Base-by-base conservation (phyloP, 441 rosid species). In the Populus trichocarpa region DNA sequence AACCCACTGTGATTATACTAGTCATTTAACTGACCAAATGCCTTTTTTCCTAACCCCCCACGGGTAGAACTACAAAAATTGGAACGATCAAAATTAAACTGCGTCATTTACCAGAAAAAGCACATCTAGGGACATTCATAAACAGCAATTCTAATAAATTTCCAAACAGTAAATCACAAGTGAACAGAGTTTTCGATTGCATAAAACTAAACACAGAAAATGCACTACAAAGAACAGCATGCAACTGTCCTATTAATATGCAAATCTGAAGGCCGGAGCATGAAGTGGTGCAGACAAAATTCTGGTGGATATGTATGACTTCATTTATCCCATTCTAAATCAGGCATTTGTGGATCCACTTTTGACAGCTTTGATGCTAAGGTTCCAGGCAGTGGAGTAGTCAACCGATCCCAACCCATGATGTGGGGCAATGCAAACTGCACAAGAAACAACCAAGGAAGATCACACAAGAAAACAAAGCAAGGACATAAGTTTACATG, bases 381-480 rank as follows among this genome's bases (percentile, higher is more conserved):
- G 68, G 66, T 74, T 22, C 36, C 63, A 3, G 73, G 78, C 40
- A 1, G 79, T 32, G 77, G 84, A 72, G 77, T 81, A 8, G 87
- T 89, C 82, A 87, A 77, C 36, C 87, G 80, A 83, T 86, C 88
- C 99, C 99, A 96, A 20, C 98, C 98, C 85, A 93, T 85, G 86
- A 96, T 87, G 84, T 93, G 95, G 53, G 99, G 98, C 88, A 96
- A 86, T 7, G 87, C 95, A 88, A 88, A 94, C 98, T 96, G 93
- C 87, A 84, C 40, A 71, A 46, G 46, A 67, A 74, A 65, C 32
- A 30, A 30, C 32, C 67, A 73, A 20, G 69, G 9, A 46, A 14
- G 33, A n/a, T 38, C 12, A 22, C 23, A 46, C 14, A 38, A 36
- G 32, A 30, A 30, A 30, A 30, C 32, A 30, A 30, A 30, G 32